Evolutionary conservation across 441 rosid genomes (phyloP).

Genomic region (Dalechampia spathulata): DNA sequence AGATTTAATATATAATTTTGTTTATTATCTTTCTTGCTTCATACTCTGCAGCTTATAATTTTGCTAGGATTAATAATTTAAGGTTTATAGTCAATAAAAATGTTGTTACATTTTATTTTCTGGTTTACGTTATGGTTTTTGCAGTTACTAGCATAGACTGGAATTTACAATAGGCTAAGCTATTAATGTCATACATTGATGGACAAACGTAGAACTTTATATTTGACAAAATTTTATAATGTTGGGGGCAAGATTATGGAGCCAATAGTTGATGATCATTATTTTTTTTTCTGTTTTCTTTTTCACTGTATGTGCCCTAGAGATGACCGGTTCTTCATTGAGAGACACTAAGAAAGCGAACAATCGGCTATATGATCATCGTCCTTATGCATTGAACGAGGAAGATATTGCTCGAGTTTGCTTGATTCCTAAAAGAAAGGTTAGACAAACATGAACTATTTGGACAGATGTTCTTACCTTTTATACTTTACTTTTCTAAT

Average conservation of each 20-base stretch:
- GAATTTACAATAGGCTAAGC: neutral
- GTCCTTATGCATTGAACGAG: conserved; percentile 39
- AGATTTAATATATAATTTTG: neutral
- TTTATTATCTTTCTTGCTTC: neutral
- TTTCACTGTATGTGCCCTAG: conserved; percentile 26
- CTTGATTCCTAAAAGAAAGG: conserved; percentile 83
- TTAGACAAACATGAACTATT: conserved; percentile 15
- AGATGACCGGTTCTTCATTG: conserved; percentile 44
- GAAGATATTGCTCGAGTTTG: conserved; percentile 65
- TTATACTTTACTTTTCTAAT: conserved; percentile 22
- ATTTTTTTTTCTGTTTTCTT: neutral
- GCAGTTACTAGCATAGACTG: neutral
- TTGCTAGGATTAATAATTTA: neutral
- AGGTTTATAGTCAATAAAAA: neutral
- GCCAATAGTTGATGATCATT: neutral
- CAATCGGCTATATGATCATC: conserved; percentile 58
- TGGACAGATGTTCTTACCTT: neutral
- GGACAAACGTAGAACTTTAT: neutral
- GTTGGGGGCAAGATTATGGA: neutral
- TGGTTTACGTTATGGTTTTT: neutral
- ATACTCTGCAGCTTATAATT: neutral
- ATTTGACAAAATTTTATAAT: neutral
- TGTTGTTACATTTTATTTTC: neutral
- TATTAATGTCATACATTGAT: neutral
- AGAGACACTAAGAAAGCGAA: conserved; percentile 22